Percentiles rank a stretch among this genome's conserved stretches.
Conservation (phyloP, 768 basidiomycete genomes). For the Suillus sp. region DNA sequence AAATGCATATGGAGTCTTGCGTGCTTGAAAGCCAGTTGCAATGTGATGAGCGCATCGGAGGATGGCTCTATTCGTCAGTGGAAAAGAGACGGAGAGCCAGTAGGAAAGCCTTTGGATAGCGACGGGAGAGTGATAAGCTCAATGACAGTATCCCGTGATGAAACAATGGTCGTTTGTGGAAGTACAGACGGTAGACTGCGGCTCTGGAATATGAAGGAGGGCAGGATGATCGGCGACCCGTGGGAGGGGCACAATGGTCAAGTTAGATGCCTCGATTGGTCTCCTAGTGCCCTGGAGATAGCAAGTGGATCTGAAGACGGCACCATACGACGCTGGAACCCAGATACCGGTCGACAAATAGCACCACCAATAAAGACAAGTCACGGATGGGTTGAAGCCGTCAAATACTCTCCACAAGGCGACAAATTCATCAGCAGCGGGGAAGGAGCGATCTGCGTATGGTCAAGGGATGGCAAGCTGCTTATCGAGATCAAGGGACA, state of each 20-base stretch:
- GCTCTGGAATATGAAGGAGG: background rate
- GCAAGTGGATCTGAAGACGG: constrained; percentile 13
- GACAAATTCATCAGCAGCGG: no score
- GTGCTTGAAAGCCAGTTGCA: background rate
- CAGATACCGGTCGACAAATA: background rate
- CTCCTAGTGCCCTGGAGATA: constrained; percentile 17
- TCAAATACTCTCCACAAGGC: background rate
- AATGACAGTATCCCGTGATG: background rate
- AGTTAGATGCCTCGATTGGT: constrained; percentile 14
- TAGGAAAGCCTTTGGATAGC: background rate
- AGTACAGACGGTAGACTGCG: background rate
- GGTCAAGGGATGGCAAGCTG: no score
- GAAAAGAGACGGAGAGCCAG: background rate
- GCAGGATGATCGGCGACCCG: background rate
- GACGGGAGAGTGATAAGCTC: no score
- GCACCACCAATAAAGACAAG: background rate
- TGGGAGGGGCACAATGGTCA: constrained; percentile 4
- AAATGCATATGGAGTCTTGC: background rate
- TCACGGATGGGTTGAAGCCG: background rate
- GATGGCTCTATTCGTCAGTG: background rate
- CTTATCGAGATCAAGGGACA: background rate
- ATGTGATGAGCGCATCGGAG: background rate
- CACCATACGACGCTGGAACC: constrained; percentile 16
- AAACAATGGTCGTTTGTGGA: background rate
- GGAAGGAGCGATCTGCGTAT: no score